Conservation (phyloP, 2,329 filamentous ascomycete species). For the Aspergillus ibericus region DNA sequence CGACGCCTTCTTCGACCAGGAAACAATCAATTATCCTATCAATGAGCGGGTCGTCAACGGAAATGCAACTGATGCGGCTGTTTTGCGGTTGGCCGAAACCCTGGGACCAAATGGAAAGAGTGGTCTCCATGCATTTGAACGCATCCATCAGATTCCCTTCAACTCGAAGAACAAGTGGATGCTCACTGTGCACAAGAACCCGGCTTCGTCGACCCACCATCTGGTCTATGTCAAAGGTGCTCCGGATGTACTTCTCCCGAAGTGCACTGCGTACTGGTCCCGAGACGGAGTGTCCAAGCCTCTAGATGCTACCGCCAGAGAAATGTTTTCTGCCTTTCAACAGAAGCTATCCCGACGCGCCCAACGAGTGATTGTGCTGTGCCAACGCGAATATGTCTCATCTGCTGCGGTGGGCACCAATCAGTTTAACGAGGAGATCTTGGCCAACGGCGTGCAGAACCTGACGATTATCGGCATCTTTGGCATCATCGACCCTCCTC, state of each 20-base stretch:
- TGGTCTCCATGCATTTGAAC: conserved; percentile 59
- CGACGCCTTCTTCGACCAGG: conserved; percentile 70
- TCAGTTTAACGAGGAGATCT: conserved; percentile 53
- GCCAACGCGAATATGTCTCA: conserved; percentile 58
- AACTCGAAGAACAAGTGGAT: conserved; percentile 86
- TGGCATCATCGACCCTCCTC: conserved; percentile 47
- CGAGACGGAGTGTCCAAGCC: conserved; percentile 52
- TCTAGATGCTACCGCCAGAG: conserved; percentile 51
- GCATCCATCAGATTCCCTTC: conserved; percentile 69
- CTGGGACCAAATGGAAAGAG: conserved; percentile 60
- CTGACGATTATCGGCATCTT: conserved; percentile 55
- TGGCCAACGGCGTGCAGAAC: conserved; percentile 41
- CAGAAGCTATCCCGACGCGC: conserved; percentile 68
- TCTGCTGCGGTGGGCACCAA: conserved; percentile 47
- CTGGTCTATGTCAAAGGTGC: conserved; percentile 68
- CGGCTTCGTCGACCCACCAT: conserved; percentile 32
- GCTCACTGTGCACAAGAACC: conserved; percentile 56
- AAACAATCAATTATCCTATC: conserved; percentile 60
- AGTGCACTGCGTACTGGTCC: conserved; percentile 61
- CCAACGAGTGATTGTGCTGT: conserved; percentile 68
- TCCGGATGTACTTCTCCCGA: conserved; percentile 68
- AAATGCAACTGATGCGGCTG: conserved; percentile 74
- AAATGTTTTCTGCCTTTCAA: conserved; percentile 61
- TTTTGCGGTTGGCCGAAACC: conserved; percentile 69
- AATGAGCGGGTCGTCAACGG: conserved; percentile 66